A percentile compares a stretch with the other conserved stretches of the same genome.
Evolutionary conservation across 768 basidiomycete species (phyloP).

Genomic region (Mycena floridula): DNA sequence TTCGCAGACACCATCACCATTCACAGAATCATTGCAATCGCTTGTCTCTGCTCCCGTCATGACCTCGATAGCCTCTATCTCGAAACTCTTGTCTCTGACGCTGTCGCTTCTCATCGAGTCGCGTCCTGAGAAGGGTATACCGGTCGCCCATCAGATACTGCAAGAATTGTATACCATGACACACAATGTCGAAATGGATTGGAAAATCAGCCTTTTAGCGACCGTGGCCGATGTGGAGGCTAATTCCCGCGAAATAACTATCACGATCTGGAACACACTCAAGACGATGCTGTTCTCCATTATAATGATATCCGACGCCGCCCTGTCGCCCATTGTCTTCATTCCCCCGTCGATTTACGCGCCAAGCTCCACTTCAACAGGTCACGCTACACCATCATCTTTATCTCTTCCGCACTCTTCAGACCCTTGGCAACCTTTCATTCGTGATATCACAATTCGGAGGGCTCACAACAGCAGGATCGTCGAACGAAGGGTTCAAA

Average conservation of each 20-base stretch:
- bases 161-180: conserved; percentile 27
- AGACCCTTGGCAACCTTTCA: conserved; percentile 59
- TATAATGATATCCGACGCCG: conserved; percentile 62
- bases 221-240: conserved; percentile 28
- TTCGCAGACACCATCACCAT: conserved; percentile 23
- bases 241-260: conserved; percentile 36
- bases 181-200: conserved; percentile 39
- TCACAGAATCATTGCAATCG: conserved; percentile 26
- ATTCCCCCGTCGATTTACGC: conserved; percentile 31
- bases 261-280: conserved; percentile 58
- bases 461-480: conserved; percentile 49
- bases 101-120: conserved; percentile 30
- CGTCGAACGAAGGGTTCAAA: conserved; percentile 46
- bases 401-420: conserved; percentile 51
- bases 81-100: conserved; percentile 28
- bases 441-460: conserved; percentile 81
- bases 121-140: conserved; percentile 14
- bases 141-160: conserved; percentile 1
- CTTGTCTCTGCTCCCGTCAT: conserved; percentile 30
- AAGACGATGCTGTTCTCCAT: conserved; percentile 74
- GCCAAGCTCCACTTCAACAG: conserved; percentile 4
- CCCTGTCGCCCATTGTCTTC: conserved; percentile 51
- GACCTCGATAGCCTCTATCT: conserved; percentile 22
- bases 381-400: conserved; percentile 31
- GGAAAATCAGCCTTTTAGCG: conserved; percentile 36